Evolutionary conservation across 805 yeast genomes (phyloP).

Genomic region (Ogataea neopini): DNA sequence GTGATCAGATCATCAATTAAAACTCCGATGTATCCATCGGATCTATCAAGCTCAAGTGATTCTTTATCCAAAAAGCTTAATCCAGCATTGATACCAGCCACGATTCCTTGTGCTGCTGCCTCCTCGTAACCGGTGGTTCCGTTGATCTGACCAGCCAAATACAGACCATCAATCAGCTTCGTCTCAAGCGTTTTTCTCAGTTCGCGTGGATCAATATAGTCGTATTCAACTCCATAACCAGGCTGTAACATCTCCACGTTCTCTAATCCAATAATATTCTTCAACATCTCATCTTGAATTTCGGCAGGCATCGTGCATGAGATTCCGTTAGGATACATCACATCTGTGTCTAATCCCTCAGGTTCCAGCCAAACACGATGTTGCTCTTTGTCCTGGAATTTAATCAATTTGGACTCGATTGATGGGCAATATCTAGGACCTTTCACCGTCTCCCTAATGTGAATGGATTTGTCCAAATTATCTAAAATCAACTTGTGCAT

Average conservation of each 20-base stretch:
- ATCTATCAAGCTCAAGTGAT: slow-evolving; percentile 60
- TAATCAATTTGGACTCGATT: slow-evolving; percentile 81
- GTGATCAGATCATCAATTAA: slow-evolving; percentile 91
- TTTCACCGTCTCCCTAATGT: slow-evolving; percentile 88
- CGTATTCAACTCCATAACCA: slow-evolving; percentile 99
- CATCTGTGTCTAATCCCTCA: slow-evolving; percentile 83
- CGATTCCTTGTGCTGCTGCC: slow-evolving; percentile 94
- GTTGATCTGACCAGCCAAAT: slow-evolving; percentile 93
- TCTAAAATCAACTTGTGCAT: slow-evolving; percentile 68
- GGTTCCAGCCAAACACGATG: slow-evolving; percentile 96
- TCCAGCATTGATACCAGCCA: slow-evolving; percentile 97
- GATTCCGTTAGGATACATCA: slow-evolving; percentile 96
- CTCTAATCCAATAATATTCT: slow-evolving; percentile 84
- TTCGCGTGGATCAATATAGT: slow-evolving; percentile 92
- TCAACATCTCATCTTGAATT: slow-evolving; percentile 73
- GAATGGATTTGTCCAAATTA: slow-evolving; percentile 82
- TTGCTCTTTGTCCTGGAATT: slow-evolving; percentile 71
- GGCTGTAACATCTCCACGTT: slow-evolving; percentile 88
- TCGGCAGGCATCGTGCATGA: slow-evolving; percentile 96
- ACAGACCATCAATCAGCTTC: slow-evolving; percentile 73
- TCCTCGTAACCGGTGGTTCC: slow-evolving; percentile 99
- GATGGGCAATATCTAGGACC: slow-evolving; percentile 99
- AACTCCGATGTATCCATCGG: slow-evolving; percentile 91
- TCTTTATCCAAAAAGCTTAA: slow-evolving; percentile 42
- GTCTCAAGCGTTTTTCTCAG: slow-evolving; percentile 78